These are phyloP conservation scores for Astrothelium macrocarpum DNA, from an alignment of 495 filamentous ascomycete species.

Conservation along the genomic window DNA sequence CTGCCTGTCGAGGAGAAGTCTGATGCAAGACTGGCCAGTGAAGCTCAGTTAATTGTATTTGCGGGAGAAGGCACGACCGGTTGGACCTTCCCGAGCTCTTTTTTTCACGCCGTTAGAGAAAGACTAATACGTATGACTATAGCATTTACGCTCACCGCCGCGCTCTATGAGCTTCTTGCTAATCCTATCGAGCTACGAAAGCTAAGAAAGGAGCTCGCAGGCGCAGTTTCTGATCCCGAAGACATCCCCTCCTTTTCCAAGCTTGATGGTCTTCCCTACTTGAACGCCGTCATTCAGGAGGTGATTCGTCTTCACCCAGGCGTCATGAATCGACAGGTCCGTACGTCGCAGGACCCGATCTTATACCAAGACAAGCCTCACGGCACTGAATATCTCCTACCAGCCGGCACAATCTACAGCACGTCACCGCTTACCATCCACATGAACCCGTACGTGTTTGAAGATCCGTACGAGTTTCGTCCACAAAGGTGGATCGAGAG, in stretches of 20 bases:
- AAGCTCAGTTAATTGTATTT: slow-evolving; percentile 19
- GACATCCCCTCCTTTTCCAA: background rate
- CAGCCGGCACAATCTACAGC: slow-evolving; percentile 11
- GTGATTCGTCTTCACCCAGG: slow-evolving; percentile 32
- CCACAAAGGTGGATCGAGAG: slow-evolving; percentile 14
- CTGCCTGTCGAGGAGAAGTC: slow-evolving; percentile 12
- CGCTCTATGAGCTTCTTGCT: slow-evolving; percentile 20
- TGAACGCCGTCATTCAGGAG: slow-evolving; percentile 41
- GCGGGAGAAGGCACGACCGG: slow-evolving; percentile 20
- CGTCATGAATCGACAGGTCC: background rate
- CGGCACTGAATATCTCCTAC: slow-evolving; percentile 16
- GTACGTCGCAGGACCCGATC: background rate
- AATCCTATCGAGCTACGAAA: slow-evolving; percentile 10
- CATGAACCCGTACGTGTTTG: slow-evolving; percentile 13
- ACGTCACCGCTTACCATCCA: slow-evolving; percentile 14
- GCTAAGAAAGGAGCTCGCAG: slow-evolving; percentile 23
- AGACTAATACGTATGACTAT: background rate
- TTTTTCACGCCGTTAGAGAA: too few relatives aligned
- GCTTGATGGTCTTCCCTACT: slow-evolving; percentile 38
- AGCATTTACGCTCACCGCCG: background rate
- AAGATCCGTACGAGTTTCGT: slow-evolving; percentile 3
- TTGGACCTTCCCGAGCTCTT: too few relatives aligned
- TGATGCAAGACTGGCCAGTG: slow-evolving; percentile 14
- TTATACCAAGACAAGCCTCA: slow-evolving; percentile 17
- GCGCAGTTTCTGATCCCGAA: background rate